phyloP scores from a whole-genome alignment of 2,329 filamentous ascomycete species.

The Colletotrichum destructivum region DNA sequence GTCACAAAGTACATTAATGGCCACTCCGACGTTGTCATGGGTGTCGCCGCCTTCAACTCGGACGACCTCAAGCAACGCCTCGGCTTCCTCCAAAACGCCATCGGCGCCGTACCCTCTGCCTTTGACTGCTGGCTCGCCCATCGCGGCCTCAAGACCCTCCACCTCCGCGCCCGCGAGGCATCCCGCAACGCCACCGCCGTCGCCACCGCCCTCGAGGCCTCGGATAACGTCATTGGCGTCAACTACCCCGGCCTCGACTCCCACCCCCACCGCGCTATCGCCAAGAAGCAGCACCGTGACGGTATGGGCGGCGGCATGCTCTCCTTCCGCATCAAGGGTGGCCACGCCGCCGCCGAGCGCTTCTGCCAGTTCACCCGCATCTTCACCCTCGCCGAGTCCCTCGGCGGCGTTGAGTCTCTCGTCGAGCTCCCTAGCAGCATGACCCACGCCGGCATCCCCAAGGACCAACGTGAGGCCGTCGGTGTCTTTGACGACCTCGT shows the following conservation, averaged over 20 bases:
- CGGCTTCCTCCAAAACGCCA: constrained; percentile 95
- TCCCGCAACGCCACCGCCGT: constrained; percentile 85
- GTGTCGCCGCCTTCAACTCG: constrained; percentile 94
- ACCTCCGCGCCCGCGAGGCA: constrained; percentile 90
- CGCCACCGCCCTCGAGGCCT: constrained; percentile 82
- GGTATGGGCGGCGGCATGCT: constrained; percentile 98
- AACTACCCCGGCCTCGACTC: constrained; percentile 95
- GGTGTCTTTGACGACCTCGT: constrained; percentile 97
- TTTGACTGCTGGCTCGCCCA: constrained; percentile 99
- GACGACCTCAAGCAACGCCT: constrained; percentile 83
- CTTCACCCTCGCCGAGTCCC: constrained; percentile 92
- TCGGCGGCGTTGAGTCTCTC: constrained; percentile 93
- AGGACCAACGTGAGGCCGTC: constrained; percentile 89
- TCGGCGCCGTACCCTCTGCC: constrained; percentile 92
- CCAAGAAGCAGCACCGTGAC: constrained; percentile 91
- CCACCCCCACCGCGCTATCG: constrained; percentile 88
- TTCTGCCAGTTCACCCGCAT: constrained; percentile 93
- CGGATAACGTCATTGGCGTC: constrained; percentile 86
- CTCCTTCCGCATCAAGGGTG: constrained; percentile 93
- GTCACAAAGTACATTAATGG: constrained; percentile 99
- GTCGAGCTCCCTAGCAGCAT: constrained; percentile 95
- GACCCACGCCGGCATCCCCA: constrained; percentile 97
- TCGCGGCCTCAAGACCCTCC: constrained; percentile 95
- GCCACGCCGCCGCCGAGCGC: constrained; percentile 85
- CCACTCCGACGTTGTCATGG: constrained; percentile 97